Evolutionary conservation across 352 stramenopile species (phyloP).

Genomic region (Pseudoperonospora humuli): DNA sequence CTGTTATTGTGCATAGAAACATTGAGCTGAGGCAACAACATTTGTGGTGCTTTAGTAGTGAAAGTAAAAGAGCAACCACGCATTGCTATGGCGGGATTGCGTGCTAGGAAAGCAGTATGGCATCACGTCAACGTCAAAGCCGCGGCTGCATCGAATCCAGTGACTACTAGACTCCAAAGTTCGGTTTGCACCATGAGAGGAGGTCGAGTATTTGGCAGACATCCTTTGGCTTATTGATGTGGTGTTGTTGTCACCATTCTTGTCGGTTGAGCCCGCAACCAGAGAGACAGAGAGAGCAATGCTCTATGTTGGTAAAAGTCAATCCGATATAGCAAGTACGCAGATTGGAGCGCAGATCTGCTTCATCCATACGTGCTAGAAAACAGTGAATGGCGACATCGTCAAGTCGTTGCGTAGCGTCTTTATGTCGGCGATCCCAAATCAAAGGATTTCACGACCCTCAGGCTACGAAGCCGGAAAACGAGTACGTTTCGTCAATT

Average conservation of each 20-base stretch:
- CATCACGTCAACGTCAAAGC: constrained; percentile 12
- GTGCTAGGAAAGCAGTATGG: constrained; percentile 15
- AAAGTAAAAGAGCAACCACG: background rate
- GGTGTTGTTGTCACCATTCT: background rate
- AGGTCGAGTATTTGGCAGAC: constrained; percentile 1
- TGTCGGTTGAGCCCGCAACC: background rate
- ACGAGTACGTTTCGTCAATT: too few species aligned
- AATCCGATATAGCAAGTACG: too few species aligned
- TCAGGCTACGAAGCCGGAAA: too few species aligned
- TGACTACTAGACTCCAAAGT: constrained; percentile 1
- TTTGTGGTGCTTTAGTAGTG: constrained; percentile 12
- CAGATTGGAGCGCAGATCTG: too few species aligned
- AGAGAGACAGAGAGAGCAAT: too few species aligned
- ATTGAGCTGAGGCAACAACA: constrained; percentile 14
- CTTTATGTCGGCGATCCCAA: too few species aligned
- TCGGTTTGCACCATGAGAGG: background rate
- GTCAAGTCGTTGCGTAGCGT: too few species aligned
- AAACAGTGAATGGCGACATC: too few species aligned
- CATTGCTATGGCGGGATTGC: constrained; percentile 11
- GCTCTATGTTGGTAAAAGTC: too few species aligned
- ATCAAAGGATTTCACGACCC: too few species aligned
- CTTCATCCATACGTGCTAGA: too few species aligned
- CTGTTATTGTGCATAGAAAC: too few species aligned
- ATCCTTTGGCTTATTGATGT: background rate
- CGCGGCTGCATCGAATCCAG: constrained; percentile 15